Percentiles rank a stretch among this genome's conserved stretches.
Evolutionary conservation across 2,329 filamentous ascomycete genomes (phyloP).

Genomic region (Basipetospora sp.): DNA sequence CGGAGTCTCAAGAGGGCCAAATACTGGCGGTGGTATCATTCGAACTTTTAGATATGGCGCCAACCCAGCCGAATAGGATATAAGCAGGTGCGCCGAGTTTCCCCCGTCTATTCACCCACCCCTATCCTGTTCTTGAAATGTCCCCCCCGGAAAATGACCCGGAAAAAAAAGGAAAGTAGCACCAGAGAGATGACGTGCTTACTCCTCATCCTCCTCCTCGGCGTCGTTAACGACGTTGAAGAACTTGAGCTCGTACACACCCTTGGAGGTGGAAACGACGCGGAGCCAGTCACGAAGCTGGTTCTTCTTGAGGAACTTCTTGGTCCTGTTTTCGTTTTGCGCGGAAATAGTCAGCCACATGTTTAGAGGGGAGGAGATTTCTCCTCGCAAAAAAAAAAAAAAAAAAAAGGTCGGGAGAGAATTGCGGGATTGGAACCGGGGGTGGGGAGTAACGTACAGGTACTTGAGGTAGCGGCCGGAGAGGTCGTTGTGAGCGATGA

Average conservation of each 20-base stretch:
- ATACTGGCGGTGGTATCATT: constrained; percentile 5
- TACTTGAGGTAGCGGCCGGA: constrained; percentile 99
- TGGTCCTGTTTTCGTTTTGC: too few relatives aligned
- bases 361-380: neutral
- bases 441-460: constrained; percentile 50
- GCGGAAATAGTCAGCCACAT: too few relatives aligned
- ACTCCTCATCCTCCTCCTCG: constrained; percentile 96
- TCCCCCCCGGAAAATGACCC: too few relatives aligned
- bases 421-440: neutral
- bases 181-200: constrained; percentile 31
- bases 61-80: neutral
- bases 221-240: constrained; percentile 99
- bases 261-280: constrained; percentile 93
- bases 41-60: neutral
- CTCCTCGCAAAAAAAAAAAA: neutral
- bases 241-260: constrained; percentile 99
- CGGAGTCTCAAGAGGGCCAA: neutral
- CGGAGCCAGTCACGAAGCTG: constrained; percentile 99
- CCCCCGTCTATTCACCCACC: constrained; percentile 4
- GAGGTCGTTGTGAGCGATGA: constrained; percentile 93
- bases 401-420: too few relatives aligned
- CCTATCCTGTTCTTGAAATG: neutral
- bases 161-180: too few relatives aligned
- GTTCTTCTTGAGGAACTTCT: constrained; percentile 99
- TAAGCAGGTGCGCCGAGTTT: neutral